Conservation (phyloP, 352 stramenopile species). For the Phytophthora cajani region DNA sequence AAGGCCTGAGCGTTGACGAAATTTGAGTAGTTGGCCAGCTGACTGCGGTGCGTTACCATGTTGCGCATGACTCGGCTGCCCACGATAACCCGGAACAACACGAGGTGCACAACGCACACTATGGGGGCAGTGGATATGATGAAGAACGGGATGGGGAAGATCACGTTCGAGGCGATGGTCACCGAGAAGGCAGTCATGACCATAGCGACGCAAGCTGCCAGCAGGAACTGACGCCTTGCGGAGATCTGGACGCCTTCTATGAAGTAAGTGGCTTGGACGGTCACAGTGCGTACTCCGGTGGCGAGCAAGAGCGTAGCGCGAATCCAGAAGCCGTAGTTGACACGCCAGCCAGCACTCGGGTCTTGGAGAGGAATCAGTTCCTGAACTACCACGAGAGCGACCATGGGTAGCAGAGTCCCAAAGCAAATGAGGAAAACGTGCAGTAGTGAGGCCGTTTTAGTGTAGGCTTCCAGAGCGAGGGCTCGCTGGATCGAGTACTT, state of each 20-base stretch:
- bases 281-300: constrained; percentile 3
- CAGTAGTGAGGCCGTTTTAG: neutral
- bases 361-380: constrained; percentile 21
- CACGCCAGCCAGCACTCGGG: constrained; percentile 6
- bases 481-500: constrained; percentile 16
- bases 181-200: constrained; percentile 1
- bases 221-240: neutral
- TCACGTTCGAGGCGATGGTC: neutral
- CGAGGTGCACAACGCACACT: neutral
- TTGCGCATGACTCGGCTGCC: neutral
- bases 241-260: constrained; percentile 11
- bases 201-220: neutral
- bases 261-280: constrained; percentile 12
- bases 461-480: constrained; percentile 15
- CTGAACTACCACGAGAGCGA: constrained; percentile 1
- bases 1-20: constrained; percentile 14
- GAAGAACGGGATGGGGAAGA: constrained; percentile 21
- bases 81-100: constrained; percentile 1
- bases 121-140: neutral
- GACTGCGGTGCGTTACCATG: neutral
- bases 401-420: constrained; percentile 4
- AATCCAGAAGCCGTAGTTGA: constrained; percentile 25
- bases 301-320: constrained; percentile 5
- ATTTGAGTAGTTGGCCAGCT: constrained; percentile 5
- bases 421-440: constrained; percentile 8